Conservation (phyloP, 345 rosid species). For the Rhizophora mangle region DNA sequence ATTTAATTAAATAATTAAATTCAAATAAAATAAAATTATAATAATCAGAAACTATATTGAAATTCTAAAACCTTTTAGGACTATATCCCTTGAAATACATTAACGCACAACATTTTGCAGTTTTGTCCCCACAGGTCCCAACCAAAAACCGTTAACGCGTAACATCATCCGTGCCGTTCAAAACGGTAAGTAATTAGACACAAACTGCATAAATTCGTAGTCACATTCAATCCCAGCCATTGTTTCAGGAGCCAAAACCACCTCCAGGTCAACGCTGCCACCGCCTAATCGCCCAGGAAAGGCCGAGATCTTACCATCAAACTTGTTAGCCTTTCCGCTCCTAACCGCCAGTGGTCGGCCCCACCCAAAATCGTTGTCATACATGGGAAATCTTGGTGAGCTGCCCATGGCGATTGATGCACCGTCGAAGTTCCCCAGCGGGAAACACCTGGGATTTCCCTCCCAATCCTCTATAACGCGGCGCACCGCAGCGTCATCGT, state of each 20-base stretch:
- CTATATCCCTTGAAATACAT: no score
- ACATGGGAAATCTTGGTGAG: conserved; percentile 93
- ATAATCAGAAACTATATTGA: no score
- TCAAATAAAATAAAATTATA: no score
- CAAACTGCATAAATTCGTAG: conserved; percentile 70
- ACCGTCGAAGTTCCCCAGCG: conserved; percentile 85
- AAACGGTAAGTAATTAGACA: conserved; percentile 16
- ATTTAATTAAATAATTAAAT: no score
- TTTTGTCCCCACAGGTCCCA: no score
- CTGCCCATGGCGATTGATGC: conserved; percentile 87
- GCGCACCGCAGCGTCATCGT: conserved; percentile 48
- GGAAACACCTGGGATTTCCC: conserved; percentile 70
- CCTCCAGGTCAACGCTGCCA: conserved; percentile 82
- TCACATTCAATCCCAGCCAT: conserved; percentile 76
- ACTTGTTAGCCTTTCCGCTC: conserved; percentile 84
- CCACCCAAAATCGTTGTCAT: conserved; percentile 94
- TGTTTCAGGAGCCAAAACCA: conserved; percentile 72
- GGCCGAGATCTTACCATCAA: conserved; percentile 96
- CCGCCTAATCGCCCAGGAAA: conserved; percentile 83
- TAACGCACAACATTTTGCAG: no score
- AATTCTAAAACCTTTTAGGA: no score
- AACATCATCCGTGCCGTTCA: no score
- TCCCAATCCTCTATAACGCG: conserved; percentile 63
- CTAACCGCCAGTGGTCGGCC: conserved; percentile 83
- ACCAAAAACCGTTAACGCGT: no score